Evolutionary conservation across 2,329 filamentous ascomycete species (phyloP), one percentile per base, ranked within the genome.

Genomic region (Endoconidiophora polonica): DNA sequence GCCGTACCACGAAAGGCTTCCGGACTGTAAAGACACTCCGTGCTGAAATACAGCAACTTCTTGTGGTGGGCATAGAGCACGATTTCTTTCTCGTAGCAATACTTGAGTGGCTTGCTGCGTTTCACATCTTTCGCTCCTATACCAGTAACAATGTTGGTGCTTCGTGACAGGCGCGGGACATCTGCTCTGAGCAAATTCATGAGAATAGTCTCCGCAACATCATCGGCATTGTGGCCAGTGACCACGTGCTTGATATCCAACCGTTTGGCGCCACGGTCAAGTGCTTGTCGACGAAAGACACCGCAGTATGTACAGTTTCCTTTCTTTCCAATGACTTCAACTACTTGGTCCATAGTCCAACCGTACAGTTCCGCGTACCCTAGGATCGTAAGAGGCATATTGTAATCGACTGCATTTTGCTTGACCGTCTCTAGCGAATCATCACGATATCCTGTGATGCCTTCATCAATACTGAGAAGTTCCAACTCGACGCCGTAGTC

Each of bases 331-430:
- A 98, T 84, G 44, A 90, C 86, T 59, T 88, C 84, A 3, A 98
- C 93, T 7, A 98, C 91, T 61, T 96, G 86, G 60, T 98, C 91
- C 91, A 98, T 98, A 1, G 88, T 95, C 91, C 91, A 98, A 6
- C 90, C 91, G 62, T 98, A 98, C 7, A 98, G 70, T 59, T 95
- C 84, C 49, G 81, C 82, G 59, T 98, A 98, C 46, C 90, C 87
- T 46, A 98, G 78, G 50, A 98, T 94, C 58, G 86, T 85, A 45
- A 98, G 68, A 0, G 84, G 79, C 82, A 98, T 93, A 1, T 82
- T 79, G 65, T 96, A 95, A 64, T 96, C 87, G 10, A 76, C 64
- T 0, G 88, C 85, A 64, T 98, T 96, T 53, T 90, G 74, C 72
- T 95, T 95, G 43, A 98, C 91, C 0, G 91, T 96, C 66, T 96